A percentile compares a stretch with the other conserved stretches of the same genome.
Conservation (phyloP, 371 early-diverging fungal species). For the Lichtheimia ramosa region DNA sequence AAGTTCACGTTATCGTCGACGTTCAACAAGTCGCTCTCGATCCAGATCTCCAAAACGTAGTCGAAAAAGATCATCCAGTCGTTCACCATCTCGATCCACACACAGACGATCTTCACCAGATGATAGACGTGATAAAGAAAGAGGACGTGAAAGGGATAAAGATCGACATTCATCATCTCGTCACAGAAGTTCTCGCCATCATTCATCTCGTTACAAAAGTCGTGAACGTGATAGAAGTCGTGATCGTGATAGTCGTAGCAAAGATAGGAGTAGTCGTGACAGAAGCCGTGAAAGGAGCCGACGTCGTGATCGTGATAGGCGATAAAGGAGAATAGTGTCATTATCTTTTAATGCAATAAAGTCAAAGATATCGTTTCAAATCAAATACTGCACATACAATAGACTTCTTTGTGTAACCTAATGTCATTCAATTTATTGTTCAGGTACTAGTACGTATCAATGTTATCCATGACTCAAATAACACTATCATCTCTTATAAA, state of each 20-base stretch:
- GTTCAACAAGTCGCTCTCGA: slow-evolving; percentile 16
- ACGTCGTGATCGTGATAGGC: slow-evolving; percentile 19
- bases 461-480: no score
- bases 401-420: no score
- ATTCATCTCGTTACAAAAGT: slow-evolving; percentile 33
- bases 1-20: slow-evolving; percentile 9
- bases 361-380: no score
- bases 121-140: neutral
- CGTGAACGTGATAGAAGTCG: slow-evolving; percentile 30
- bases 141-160: slow-evolving; percentile 8
- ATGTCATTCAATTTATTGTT: no score
- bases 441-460: no score
- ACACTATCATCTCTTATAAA: no score
- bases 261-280: slow-evolving; percentile 12
- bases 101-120: slow-evolving; percentile 4
- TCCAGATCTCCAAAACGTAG: slow-evolving; percentile 20
- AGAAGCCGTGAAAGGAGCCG: slow-evolving; percentile 24
- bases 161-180: slow-evolving; percentile 18
- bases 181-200: slow-evolving; percentile 33
- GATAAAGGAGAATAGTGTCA: slow-evolving; percentile 5
- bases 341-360: no score
- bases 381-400: no score
- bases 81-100: slow-evolving; percentile 18
- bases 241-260: slow-evolving; percentile 12
- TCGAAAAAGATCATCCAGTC: slow-evolving; percentile 17